Conservation (phyloP, 2,329 filamentous ascomycete species). For the Zasmidium cellare region DNA sequence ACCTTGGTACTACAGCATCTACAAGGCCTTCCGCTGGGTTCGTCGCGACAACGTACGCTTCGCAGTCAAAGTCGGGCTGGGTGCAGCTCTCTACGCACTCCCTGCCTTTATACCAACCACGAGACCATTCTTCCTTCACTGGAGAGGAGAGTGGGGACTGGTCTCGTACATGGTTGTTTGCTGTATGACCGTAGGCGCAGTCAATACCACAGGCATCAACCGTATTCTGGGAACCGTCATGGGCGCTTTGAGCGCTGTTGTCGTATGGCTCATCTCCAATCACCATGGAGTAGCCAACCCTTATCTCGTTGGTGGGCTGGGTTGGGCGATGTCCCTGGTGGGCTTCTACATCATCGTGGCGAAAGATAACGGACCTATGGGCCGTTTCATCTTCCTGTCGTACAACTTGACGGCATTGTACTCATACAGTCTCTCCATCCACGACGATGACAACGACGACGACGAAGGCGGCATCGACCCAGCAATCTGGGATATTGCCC, state of each 20-base stretch:
- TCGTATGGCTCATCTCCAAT: slow-evolving; percentile 72
- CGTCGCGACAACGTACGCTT: slow-evolving; percentile 70
- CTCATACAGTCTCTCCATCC: slow-evolving; percentile 82
- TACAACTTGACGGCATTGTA: slow-evolving; percentile 96
- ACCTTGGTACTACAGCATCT: slow-evolving; percentile 49
- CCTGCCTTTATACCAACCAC: slow-evolving; percentile 82
- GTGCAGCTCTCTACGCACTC: slow-evolving; percentile 83
- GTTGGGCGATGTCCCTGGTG: slow-evolving; percentile 68
- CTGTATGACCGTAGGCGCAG: slow-evolving; percentile 94
- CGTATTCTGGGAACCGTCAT: slow-evolving; percentile 84
- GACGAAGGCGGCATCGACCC: slow-evolving; percentile 85
- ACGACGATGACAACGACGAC: slow-evolving; percentile 74
- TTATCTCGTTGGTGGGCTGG: slow-evolving; percentile 73
- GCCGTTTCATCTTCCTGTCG: slow-evolving; percentile 88
- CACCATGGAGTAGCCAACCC: slow-evolving; percentile 62
- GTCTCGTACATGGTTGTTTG: slow-evolving; percentile 98
- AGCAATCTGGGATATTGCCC: slow-evolving; percentile 81
- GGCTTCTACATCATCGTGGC: slow-evolving; percentile 88
- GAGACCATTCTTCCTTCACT: slow-evolving; percentile 76
- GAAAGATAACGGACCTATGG: slow-evolving; percentile 81
- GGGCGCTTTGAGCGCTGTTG: slow-evolving; percentile 72
- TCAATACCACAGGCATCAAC: slow-evolving; percentile 86
- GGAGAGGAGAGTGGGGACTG: slow-evolving; percentile 95
- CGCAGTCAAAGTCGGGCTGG: slow-evolving; percentile 89
- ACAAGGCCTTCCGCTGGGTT: slow-evolving; percentile 57